phyloP scores from a whole-genome alignment of 2,329 filamentous ascomycete genomes.

The Massarina eburnea region DNA sequence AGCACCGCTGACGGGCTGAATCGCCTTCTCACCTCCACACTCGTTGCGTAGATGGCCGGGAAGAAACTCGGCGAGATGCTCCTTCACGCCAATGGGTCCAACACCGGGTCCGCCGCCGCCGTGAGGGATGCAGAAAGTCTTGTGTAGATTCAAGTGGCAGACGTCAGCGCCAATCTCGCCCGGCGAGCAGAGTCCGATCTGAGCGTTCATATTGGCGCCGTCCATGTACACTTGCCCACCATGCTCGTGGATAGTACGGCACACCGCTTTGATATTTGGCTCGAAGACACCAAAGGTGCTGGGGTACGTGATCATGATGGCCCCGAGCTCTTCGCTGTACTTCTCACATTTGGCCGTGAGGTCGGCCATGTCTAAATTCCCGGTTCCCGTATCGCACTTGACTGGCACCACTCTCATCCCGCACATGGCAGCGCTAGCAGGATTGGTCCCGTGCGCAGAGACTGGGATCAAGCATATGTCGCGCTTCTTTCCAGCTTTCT shows the following conservation, averaged over 20 bases:
- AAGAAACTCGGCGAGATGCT: slow-evolving; percentile 74
- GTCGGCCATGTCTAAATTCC: slow-evolving; percentile 86
- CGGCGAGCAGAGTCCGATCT: slow-evolving; percentile 92
- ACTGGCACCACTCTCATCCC: slow-evolving; percentile 92
- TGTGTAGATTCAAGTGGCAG: slow-evolving; percentile 96
- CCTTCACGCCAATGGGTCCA: slow-evolving; percentile 88
- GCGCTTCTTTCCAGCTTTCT: slow-evolving; percentile 67
- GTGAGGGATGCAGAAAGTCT: slow-evolving; percentile 98
- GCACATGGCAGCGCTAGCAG: slow-evolving; percentile 91
- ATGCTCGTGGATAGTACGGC: slow-evolving; percentile 79
- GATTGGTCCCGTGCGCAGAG: slow-evolving; percentile 94
- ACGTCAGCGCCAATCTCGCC: slow-evolving; percentile 95
- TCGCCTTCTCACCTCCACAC: slow-evolving; percentile 58
- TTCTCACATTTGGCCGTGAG: slow-evolving; percentile 86
- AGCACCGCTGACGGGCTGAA: slow-evolving; percentile 76
- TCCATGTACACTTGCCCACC: slow-evolving; percentile 99
- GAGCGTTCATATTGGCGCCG: slow-evolving; percentile 97
- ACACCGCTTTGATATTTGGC: slow-evolving; percentile 81
- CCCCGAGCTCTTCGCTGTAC: slow-evolving; percentile 80
- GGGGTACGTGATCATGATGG: slow-evolving; percentile 97
- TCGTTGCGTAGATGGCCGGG: slow-evolving; percentile 68
- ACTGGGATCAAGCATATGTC: slow-evolving; percentile 94
- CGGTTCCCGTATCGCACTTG: slow-evolving; percentile 84
- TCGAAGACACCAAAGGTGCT: slow-evolving; percentile 96
- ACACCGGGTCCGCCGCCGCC: slow-evolving; percentile 92